Conservation (phyloP, 257 asterid genomes). For the Gynochthodes officinalis region DNA sequence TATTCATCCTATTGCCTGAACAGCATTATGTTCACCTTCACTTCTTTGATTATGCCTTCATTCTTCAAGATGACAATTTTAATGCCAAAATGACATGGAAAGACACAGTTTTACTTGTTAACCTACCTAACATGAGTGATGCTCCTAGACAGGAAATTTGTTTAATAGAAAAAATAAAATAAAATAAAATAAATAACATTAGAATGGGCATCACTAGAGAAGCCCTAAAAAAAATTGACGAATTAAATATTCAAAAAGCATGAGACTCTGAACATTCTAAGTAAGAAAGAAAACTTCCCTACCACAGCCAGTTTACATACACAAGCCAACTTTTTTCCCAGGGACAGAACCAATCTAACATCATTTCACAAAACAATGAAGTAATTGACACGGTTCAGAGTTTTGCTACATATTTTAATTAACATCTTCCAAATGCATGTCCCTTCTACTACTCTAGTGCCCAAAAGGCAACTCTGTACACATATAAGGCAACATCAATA, state of each 20-base stretch:
- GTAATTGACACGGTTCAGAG: neutral
- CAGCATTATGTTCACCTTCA: neutral
- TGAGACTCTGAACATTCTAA: neutral
- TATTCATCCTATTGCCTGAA: neutral
- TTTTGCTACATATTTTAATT: neutral
- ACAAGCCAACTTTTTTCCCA: neutral
- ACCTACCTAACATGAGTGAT: neutral
- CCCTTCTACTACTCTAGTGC: neutral
- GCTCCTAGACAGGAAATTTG: neutral
- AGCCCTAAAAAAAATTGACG: too few relatives aligned
- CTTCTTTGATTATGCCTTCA: neutral
- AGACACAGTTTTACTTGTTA: neutral
- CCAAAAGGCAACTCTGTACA: neutral
- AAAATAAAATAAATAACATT: too few relatives aligned
- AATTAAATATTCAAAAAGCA: neutral
- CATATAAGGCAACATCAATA: neutral
- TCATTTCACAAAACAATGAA: neutral
- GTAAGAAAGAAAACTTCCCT: neutral
- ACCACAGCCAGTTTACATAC: neutral
- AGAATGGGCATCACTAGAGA: too few relatives aligned
- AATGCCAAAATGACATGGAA: neutral
- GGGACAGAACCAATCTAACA: neutral
- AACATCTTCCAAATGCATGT: neutral
- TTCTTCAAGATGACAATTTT: neutral
- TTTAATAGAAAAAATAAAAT: neutral